phyloP scores from a whole-genome alignment of 495 filamentous ascomycete genomes.

The Entonaema liquescens region DNA sequence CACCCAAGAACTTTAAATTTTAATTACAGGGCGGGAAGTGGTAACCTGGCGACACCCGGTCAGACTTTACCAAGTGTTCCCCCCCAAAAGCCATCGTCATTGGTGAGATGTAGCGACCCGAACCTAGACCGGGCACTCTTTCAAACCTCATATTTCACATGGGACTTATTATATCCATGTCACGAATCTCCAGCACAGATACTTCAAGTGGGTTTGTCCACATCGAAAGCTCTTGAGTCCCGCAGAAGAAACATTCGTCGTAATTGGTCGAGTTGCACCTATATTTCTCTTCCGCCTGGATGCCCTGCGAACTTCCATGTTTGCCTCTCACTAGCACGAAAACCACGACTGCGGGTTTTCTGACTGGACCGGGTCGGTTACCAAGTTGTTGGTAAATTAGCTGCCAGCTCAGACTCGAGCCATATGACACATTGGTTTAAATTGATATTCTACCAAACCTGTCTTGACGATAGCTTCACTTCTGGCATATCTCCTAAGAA shows the following conservation, averaged over 20 bases:
- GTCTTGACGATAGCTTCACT: slow-evolving; percentile 34
- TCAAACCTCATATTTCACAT: slow-evolving; percentile 5
- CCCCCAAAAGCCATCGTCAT: slow-evolving; percentile 10
- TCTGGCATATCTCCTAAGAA: not conserved
- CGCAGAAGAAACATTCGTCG: not conserved
- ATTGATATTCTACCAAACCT: slow-evolving; percentile 11
- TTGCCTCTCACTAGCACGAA: slow-evolving; percentile 32
- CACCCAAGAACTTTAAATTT: slow-evolving; percentile 37
- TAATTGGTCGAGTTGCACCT: slow-evolving; percentile 22
- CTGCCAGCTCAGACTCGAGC: slow-evolving; percentile 9
- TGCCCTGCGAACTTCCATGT: slow-evolving; percentile 32
- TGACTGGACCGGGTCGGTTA: slow-evolving; percentile 24
- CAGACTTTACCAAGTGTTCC: slow-evolving; percentile 14
- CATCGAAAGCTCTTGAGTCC: slow-evolving; percentile 4
- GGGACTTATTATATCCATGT: slow-evolving; percentile 2
- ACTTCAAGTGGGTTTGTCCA: not conserved
- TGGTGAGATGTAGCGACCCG: slow-evolving; percentile 35
- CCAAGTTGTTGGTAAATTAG: slow-evolving; percentile 36
- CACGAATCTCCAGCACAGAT: not conserved
- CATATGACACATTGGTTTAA: slow-evolving; percentile 16
- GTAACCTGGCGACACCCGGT: slow-evolving; percentile 24
- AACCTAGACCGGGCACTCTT: slow-evolving; percentile 17
- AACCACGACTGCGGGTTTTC: slow-evolving; percentile 21
- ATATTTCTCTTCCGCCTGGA: slow-evolving; percentile 8
- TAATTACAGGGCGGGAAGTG: slow-evolving; percentile 43